Evolutionary conservation across 179 eudicot genomes (phyloP).

Genomic region (Beta corolliflora): DNA sequence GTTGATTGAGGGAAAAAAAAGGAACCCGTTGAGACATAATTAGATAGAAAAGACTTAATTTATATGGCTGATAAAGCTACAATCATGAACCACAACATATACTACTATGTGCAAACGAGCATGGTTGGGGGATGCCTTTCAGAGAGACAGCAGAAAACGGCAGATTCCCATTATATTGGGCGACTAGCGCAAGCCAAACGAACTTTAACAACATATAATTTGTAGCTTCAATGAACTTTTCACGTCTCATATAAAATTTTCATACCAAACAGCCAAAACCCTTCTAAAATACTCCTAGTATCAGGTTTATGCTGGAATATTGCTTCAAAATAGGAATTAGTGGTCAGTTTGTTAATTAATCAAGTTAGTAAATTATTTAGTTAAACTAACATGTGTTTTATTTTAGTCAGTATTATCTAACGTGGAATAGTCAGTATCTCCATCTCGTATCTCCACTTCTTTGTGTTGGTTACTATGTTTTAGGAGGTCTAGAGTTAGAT

Average conservation of each 20-base stretch:
- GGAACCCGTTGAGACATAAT: not conserved
- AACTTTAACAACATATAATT: not conserved
- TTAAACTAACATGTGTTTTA: too few species aligned
- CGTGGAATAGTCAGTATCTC: too few species aligned
- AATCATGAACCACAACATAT: not conserved
- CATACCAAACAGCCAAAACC: too few species aligned
- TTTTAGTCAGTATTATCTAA: too few species aligned
- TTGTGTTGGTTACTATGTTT: too few species aligned
- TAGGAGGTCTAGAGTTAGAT: too few species aligned
- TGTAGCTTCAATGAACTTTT: not conserved
- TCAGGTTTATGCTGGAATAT: too few species aligned
- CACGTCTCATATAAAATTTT: not conserved
- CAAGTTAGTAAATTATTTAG: too few species aligned
- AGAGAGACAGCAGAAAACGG: not conserved
- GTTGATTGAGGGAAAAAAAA: not conserved
- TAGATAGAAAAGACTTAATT: not conserved
- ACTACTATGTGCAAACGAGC: not conserved
- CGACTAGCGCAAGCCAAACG: not conserved
- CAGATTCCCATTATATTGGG: not conserved
- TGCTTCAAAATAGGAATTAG: too few species aligned
- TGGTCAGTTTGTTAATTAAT: too few species aligned
- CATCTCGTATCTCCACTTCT: too few species aligned
- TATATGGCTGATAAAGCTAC: not conserved
- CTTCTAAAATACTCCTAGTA: too few species aligned
- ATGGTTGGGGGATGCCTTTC: not conserved